Evolutionary conservation across 2,329 filamentous ascomycete genomes (phyloP), one percentile per base, ranked within the genome.

Genomic region (Cordyceps cateniannulata): DNA sequence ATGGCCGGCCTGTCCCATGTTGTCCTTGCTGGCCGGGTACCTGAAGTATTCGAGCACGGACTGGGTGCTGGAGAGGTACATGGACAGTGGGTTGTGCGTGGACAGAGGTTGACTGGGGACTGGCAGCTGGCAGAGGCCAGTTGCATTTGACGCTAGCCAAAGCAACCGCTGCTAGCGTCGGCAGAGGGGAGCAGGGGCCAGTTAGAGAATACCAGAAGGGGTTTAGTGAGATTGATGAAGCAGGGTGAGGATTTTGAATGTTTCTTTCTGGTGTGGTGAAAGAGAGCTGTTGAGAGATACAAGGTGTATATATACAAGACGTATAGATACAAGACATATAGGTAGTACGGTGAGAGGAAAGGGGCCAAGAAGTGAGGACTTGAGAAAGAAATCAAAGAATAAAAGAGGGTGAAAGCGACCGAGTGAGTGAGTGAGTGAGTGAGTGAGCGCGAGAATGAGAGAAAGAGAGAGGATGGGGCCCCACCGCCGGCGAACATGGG

Each of bases 121-220:
- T 45, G 42, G 40, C 42, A 42, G 40, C 32, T 16, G n/a, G 38
- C 38, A n/a, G 7, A 42, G 40, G 7, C 16, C 40, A 42, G 40
- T 42, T 14, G 32, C 10, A 35, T 35, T 35, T 9, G 32, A 10
- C 32, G 32, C 32, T 35, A 35, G 32, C 32, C 32, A 35, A 14
- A 35, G 32, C 32, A 35, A 35, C 32, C 40, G 35, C 56, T 59
- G 24, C 56, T 59, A 59, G 56, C 47, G 56, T 59, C 55, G 55
- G 55, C 16, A 58, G 16, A 48, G 44, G 29, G 27, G 14, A 58
- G 45, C 32, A 49, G 32, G 54, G 32, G 14, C 38, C 14, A n/a
- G 45, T 58, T 29, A 55, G 53, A 55, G 40, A n/a, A 35, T 9
- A 25, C 27, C 27, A 24, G 25, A 42, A 55, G 14, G 18, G 12